phyloP scores from a whole-genome alignment of 2,329 filamentous ascomycete genomes.

The Zymoseptoria passerinii region DNA sequence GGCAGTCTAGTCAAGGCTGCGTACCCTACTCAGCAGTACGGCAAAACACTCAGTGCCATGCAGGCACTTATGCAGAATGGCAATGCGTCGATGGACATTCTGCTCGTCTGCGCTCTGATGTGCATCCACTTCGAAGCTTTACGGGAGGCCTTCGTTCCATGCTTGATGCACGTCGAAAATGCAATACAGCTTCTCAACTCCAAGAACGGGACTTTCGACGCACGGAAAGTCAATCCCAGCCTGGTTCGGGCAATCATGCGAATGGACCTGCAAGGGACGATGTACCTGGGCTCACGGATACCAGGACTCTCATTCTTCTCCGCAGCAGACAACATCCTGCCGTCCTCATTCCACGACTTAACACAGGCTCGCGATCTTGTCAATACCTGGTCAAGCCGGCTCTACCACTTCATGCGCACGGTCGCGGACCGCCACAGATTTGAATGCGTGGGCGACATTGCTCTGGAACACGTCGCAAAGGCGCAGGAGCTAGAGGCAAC shows the following conservation, averaged over 20 bases:
- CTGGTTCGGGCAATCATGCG: slow-evolving; percentile 25
- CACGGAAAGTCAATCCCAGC: slow-evolving; percentile 21
- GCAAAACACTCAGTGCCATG: slow-evolving; percentile 25
- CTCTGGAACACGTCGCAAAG: slow-evolving; percentile 22
- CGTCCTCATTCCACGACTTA: slow-evolving; percentile 19
- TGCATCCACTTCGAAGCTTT: slow-evolving; percentile 30
- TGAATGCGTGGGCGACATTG: slow-evolving; percentile 17
- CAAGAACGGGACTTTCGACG: slow-evolving; percentile 13
- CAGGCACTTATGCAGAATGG: slow-evolving; percentile 19
- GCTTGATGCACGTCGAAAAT: slow-evolving; percentile 27
- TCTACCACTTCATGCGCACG: slow-evolving; percentile 25
- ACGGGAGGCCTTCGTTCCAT: slow-evolving; percentile 25
- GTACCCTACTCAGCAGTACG: slow-evolving; percentile 26
- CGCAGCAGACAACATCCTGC: slow-evolving; percentile 21
- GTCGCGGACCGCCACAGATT: slow-evolving; percentile 23
- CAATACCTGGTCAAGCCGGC: slow-evolving; percentile 22
- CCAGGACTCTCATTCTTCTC: slow-evolving; percentile 26
- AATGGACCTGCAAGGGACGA: slow-evolving; percentile 25
- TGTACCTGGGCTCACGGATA: slow-evolving; percentile 21
- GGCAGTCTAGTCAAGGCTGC: slow-evolving; percentile 17
- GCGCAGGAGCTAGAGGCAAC: slow-evolving; percentile 21
- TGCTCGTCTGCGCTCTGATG: slow-evolving; percentile 26
- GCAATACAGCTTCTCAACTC: slow-evolving; percentile 25
- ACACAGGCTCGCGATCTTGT: slow-evolving; percentile 24
- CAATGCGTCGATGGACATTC: slow-evolving; percentile 19